A percentile compares a stretch with the other conserved stretches of the same genome.
Conservation (phyloP, 1,284 basidiomycete species). For the Phlebopus sp. region DNA sequence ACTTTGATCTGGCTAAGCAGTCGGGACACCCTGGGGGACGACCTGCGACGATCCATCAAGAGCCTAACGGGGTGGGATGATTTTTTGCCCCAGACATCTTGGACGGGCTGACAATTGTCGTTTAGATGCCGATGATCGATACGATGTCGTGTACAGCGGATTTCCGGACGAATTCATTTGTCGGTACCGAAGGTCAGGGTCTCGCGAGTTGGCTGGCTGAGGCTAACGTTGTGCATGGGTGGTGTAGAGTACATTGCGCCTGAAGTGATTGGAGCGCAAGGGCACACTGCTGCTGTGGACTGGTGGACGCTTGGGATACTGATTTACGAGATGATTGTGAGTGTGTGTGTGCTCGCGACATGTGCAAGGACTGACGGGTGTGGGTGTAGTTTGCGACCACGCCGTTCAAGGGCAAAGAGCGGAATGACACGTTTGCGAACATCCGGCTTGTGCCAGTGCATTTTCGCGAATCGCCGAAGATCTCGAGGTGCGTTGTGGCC, state of each 20-base stretch:
- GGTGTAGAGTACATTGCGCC: conserved; percentile 94
- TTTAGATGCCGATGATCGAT: conserved; percentile 85
- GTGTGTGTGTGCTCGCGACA: conserved; percentile 40
- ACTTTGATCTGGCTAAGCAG: conserved; percentile 98
- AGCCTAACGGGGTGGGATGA: conserved; percentile 77
- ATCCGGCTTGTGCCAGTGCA: conserved; percentile 85
- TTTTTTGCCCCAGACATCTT: conserved; percentile 14
- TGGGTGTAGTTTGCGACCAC: conserved; percentile 85
- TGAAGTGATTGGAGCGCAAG: conserved; percentile 96
- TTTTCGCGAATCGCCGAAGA: conserved; percentile 85
- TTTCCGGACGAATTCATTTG: conserved; percentile 98
- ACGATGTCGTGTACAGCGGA: conserved; percentile 97
- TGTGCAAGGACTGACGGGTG: conserved; percentile 19
- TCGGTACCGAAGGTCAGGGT: conserved; percentile 89
- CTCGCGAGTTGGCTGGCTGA: conserved; percentile 18
- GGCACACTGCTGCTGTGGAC: conserved; percentile 97
- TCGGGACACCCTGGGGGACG: conserved; percentile 83
- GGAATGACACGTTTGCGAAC: conserved; percentile 95
- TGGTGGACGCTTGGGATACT: conserved; percentile 99
- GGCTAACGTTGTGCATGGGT: conserved; percentile 28
- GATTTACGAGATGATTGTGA: conserved; percentile 99
- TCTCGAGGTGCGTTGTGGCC: conserved; percentile 66
- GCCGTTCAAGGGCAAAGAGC: conserved; percentile 95
- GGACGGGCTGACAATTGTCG: conserved; percentile 12
- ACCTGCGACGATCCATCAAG: conserved; percentile 89